phyloP scores from a whole-genome alignment of 352 stramenopile genomes.

The Globisporangium rhizosaccharum region DNA sequence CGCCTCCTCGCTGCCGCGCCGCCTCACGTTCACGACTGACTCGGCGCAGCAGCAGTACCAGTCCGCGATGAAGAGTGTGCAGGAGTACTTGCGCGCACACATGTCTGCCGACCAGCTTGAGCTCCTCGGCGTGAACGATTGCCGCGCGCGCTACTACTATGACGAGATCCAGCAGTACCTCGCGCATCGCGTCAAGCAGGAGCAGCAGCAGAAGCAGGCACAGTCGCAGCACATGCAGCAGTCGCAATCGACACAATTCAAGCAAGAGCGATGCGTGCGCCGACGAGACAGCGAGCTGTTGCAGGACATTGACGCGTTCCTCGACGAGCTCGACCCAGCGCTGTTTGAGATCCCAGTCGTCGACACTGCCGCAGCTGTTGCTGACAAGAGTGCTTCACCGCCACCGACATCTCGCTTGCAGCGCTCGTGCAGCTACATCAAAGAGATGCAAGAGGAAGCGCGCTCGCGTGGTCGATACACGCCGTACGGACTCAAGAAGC shows the following conservation, averaged over 20 bases:
- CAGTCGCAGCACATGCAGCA: neutral
- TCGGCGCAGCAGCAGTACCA: slow-evolving; percentile 27
- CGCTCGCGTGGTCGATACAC: neutral
- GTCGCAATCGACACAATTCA: neutral
- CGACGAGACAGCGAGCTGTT: slow-evolving; percentile 24
- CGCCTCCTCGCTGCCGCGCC: slow-evolving; percentile 8
- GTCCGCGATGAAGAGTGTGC: slow-evolving; percentile 44
- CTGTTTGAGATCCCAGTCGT: slow-evolving; percentile 23
- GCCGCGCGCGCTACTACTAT: slow-evolving; percentile 41
- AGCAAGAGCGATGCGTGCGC: neutral
- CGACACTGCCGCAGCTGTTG: slow-evolving; percentile 3
- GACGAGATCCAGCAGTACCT: slow-evolving; percentile 59
- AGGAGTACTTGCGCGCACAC: slow-evolving; percentile 42
- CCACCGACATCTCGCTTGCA: slow-evolving; percentile 5
- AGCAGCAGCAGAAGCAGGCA: slow-evolving; percentile 1
- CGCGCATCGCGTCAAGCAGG: slow-evolving; percentile 25
- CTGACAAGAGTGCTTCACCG: neutral
- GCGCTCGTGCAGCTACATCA: slow-evolving; percentile 18
- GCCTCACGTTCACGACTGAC: slow-evolving; percentile 14
- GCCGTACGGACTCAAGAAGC: slow-evolving; percentile 2
- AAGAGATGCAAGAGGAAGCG: slow-evolving; percentile 16
- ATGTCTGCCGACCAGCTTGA: slow-evolving; percentile 28
- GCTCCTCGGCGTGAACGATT: slow-evolving; percentile 44
- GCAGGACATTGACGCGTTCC: slow-evolving; percentile 19
- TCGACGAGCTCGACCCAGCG: slow-evolving; percentile 49